Base-by-base conservation (phyloP, 2,329 filamentous ascomycete species). In the Aspergillus quadrilineatus region DNA sequence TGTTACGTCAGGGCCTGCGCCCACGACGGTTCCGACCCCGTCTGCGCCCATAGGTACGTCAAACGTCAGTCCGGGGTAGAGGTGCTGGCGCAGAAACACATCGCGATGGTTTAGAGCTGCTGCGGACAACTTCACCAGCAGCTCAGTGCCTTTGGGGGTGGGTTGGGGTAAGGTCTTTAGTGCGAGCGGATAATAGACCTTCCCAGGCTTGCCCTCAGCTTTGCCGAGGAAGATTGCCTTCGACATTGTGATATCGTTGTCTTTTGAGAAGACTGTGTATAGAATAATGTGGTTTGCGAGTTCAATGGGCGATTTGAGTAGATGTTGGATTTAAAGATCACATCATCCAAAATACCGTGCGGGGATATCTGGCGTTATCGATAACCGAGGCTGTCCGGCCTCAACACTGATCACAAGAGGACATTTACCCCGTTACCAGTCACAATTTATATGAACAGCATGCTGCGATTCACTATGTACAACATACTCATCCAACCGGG, bases 101-200 rank as follows among this genome's bases (percentile, higher is more conserved):
- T 97, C 94, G 66, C 92, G 89, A 78, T 97, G 94, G 79, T 97
- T 97, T 50, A 97, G 85, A 12, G 93, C 89, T 1, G 88, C 89
- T 50, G 92, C 89, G 36, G 84, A 82, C 68, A 97, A 79, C 67
- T 85, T 85, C 60, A 97, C 79, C 6, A 95, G 80, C 63, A 96
- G 79, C 72, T 97, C 82, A 60, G 80, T 80, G 14, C 83, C 82
- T 28, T 84, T 82, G 0, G 88, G 88, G 1, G 77, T 79, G 28
- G 88, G 88, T 60, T 81, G 80, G 55, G 87, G 81, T 14, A 88
- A 75, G 34, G 85, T 77, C 60, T 84, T 85, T 53, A 89, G 64
- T n/a, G 69, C 65, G 41, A 78, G 69, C 7, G 73, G 73, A 60
- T 77, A 77, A 77, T 93, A 96, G 62, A 96, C 92, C 74, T 92